These are phyloP conservation scores for Prototheca cutis DNA, from an alignment of 163 green algal genomes.

Conservation along the genomic window DNA sequence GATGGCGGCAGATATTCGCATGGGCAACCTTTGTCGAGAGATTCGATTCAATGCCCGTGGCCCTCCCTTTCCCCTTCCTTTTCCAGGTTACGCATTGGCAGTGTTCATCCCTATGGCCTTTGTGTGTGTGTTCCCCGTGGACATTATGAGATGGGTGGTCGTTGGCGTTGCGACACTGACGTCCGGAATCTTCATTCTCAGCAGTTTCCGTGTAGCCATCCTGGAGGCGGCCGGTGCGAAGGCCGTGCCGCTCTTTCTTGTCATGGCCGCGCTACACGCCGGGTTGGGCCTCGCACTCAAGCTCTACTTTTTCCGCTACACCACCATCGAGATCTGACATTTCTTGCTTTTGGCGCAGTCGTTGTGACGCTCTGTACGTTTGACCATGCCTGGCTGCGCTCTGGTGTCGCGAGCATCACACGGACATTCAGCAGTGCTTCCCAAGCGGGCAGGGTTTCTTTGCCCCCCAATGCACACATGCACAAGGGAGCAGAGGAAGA, in stretches of 20 bases:
- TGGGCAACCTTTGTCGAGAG: too few relatives aligned
- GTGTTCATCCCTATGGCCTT: conserved; percentile 83
- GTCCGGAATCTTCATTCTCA: conserved; percentile 63
- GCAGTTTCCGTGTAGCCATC: conserved; percentile 56
- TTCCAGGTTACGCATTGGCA: conserved; percentile 81
- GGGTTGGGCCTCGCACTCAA: conserved; percentile 64
- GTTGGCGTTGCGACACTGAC: conserved; percentile 45
- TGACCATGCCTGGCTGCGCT: too few relatives aligned
- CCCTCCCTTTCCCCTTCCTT: too few relatives aligned
- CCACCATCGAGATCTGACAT: too few relatives aligned
- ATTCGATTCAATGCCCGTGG: too few relatives aligned
- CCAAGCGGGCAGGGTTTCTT: too few relatives aligned
- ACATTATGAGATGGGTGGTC: conserved; percentile 56
- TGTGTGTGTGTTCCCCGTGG: conserved; percentile 65
- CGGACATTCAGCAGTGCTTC: too few relatives aligned
- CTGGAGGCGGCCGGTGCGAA: conserved; percentile 46
- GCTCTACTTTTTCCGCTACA: conserved; percentile 73
- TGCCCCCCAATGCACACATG: too few relatives aligned
- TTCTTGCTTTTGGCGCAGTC: too few relatives aligned
- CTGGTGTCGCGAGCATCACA: too few relatives aligned
- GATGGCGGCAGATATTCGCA: too few relatives aligned
- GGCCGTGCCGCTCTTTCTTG: conserved; percentile 45
- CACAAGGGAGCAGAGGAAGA: not conserved
- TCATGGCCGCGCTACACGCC: conserved; percentile 43
- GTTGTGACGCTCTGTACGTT: too few relatives aligned